phyloP scores from a whole-genome alignment of 169 alveolate species.

The Eimeria maxima region DNA sequence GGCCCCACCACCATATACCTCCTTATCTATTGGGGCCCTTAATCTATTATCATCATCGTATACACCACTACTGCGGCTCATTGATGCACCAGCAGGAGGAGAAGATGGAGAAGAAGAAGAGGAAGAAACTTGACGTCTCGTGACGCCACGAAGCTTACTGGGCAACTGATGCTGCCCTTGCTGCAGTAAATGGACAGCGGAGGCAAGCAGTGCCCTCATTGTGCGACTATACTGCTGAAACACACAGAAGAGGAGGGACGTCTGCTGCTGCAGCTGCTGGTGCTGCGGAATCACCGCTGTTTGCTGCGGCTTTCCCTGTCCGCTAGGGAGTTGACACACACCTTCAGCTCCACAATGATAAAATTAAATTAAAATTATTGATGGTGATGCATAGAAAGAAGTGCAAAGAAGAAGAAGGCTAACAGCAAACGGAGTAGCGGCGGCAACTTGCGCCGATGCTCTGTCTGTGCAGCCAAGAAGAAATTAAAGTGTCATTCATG shows the following conservation, averaged over 20 bases:
- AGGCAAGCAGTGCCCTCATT: neutral
- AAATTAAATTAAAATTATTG: neutral
- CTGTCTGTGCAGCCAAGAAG: neutral
- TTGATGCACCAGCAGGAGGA: neutral
- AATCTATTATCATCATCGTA: neutral
- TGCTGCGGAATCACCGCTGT: too few relatives aligned
- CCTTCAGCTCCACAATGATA: neutral
- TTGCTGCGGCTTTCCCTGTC: too few relatives aligned
- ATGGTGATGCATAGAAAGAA: neutral
- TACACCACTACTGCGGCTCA: neutral
- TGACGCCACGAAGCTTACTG: neutral
- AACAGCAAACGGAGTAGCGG: neutral
- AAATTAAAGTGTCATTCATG: neutral
- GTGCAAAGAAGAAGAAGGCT: neutral
- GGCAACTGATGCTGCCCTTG: conserved; percentile 16
- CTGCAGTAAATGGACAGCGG: conserved; percentile 14
- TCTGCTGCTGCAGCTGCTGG: too few relatives aligned
- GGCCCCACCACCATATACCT: neutral
- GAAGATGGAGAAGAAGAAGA: too few relatives aligned
- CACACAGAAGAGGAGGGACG: neutral
- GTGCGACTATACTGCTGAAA: neutral
- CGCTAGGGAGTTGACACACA: neutral
- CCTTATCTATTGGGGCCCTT: neutral
- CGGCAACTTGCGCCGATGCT: conserved; percentile 11
- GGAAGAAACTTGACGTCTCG: too few relatives aligned